Conservation (phyloP, 345 rosid genomes). For the Pugionium cornutum region DNA sequence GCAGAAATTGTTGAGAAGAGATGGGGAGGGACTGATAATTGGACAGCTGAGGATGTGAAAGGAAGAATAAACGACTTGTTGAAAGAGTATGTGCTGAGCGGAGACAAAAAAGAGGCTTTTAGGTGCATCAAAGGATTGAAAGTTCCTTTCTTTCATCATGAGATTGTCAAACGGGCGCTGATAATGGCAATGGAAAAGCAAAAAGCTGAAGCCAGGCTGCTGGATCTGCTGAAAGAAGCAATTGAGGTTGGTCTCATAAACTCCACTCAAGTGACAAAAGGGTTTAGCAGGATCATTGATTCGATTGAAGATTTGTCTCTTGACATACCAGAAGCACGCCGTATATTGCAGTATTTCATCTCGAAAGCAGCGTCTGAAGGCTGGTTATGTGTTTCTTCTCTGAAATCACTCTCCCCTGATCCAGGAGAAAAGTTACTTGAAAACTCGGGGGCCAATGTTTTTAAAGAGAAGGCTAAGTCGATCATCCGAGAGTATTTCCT, state of each 20-base stretch:
- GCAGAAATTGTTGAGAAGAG: slow-evolving; percentile 72
- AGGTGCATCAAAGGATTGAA: slow-evolving; percentile 78
- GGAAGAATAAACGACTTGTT: slow-evolving; percentile 63
- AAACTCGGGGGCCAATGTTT: slow-evolving; percentile 45
- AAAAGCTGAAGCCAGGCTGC: slow-evolving; percentile 53
- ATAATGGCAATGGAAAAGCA: slow-evolving; percentile 76
- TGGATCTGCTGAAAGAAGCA: slow-evolving; percentile 64
- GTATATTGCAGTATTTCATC: slow-evolving; percentile 58
- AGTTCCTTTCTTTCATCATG: slow-evolving; percentile 88
- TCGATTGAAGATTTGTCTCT: slow-evolving; percentile 73
- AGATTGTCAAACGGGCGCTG: slow-evolving; percentile 73
- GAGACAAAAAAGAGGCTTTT: slow-evolving; percentile 73
- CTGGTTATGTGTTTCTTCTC: slow-evolving; percentile 78
- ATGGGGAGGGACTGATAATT: slow-evolving; percentile 77
- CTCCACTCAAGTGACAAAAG: slow-evolving; percentile 77
- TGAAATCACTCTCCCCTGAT: slow-evolving; percentile 52
- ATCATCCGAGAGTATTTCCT: slow-evolving; percentile 73
- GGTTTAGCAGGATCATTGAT: slow-evolving; percentile 70
- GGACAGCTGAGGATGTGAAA: slow-evolving; percentile 84
- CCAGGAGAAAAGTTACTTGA: slow-evolving; percentile 44
- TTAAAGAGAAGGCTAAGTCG: slow-evolving; percentile 67
- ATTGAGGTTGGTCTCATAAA: slow-evolving; percentile 72
- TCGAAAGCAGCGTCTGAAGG: slow-evolving; percentile 85
- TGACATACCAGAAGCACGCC: slow-evolving; percentile 70
- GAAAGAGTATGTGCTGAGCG: slow-evolving; percentile 63